Percentiles rank a stretch among this genome's conserved stretches.
These are phyloP conservation scores for Exophiala dermatitidis DNA, from an alignment of 2,329 filamentous ascomycete species.

Conservation along the genomic window DNA sequence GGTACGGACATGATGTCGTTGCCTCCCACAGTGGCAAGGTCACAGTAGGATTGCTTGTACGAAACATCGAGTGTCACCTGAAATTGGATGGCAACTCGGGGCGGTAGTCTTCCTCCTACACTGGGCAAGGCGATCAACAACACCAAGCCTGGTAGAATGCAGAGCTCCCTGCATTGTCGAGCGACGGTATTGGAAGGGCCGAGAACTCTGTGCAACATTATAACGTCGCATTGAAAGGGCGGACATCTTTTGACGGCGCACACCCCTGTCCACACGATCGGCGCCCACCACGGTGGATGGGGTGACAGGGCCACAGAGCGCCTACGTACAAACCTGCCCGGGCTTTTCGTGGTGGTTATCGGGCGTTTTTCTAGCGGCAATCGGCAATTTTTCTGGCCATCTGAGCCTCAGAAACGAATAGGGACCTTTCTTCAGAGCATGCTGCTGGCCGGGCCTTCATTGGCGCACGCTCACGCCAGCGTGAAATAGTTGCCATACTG, in stretches of 20 bases:
- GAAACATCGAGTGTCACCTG: no score
- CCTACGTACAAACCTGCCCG: no score
- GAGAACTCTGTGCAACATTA: conserved; percentile 14
- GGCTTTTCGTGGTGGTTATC: no score
- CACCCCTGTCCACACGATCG: not conserved
- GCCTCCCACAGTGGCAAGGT: not conserved
- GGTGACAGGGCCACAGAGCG: no score
- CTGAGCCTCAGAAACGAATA: no score
- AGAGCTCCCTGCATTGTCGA: not conserved
- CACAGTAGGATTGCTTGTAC: not conserved
- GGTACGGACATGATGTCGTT: not conserved
- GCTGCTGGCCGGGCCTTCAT: not conserved
- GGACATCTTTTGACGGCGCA: not conserved
- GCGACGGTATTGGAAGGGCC: conserved; percentile 15
- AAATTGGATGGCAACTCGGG: conserved; percentile 4
- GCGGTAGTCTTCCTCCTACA: not conserved
- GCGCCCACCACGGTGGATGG: no score
- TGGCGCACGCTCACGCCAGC: conserved; percentile 5
- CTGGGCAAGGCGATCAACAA: not conserved
- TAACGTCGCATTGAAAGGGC: conserved; percentile 15
- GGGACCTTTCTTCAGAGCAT: no score
- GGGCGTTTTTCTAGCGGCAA: no score
- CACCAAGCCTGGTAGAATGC: not conserved
- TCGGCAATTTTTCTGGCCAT: no score
- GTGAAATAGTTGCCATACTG: conserved; percentile 11